These are phyloP conservation scores for Pelargonium nanum DNA, from an alignment of 345 rosid species.

Conservation along the genomic window DNA sequence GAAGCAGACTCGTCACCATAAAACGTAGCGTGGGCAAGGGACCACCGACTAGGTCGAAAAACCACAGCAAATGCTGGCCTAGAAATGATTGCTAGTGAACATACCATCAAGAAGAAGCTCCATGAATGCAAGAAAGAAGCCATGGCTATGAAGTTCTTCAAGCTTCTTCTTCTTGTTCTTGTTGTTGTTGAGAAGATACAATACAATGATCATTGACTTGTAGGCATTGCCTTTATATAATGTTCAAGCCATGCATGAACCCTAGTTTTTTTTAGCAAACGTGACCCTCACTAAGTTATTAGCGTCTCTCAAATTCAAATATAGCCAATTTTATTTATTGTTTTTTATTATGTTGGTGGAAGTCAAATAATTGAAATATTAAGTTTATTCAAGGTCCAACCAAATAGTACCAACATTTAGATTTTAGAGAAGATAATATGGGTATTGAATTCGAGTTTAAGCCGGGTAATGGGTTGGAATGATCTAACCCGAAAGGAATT, in stretches of 20 bases:
- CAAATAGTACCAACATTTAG: too few species aligned
- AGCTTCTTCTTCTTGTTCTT: background rate
- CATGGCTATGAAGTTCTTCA: background rate
- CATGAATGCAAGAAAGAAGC: constrained; percentile 17
- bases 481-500: too few species aligned
- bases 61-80: constrained; percentile 10
- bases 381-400: too few species aligned
- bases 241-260: background rate
- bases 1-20: constrained; percentile 59
- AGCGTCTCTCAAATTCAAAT: too few species aligned
- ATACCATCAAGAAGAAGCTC: constrained; percentile 24
- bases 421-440: too few species aligned
- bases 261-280: too few species aligned
- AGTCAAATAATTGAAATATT: too few species aligned
- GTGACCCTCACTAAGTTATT: background rate
- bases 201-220: background rate
- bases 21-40: constrained; percentile 56
- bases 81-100: constrained; percentile 14
- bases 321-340: too few species aligned
- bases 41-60: constrained; percentile 45
- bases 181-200: background rate
- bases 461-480: too few species aligned
- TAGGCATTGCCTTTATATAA: background rate
- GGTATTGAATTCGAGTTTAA: too few species aligned
- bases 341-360: too few species aligned